Evolutionary conservation across 1,284 basidiomycete species (phyloP), one percentile per base, ranked within the genome.

Genomic region (Ceratobasidium papillatum): DNA sequence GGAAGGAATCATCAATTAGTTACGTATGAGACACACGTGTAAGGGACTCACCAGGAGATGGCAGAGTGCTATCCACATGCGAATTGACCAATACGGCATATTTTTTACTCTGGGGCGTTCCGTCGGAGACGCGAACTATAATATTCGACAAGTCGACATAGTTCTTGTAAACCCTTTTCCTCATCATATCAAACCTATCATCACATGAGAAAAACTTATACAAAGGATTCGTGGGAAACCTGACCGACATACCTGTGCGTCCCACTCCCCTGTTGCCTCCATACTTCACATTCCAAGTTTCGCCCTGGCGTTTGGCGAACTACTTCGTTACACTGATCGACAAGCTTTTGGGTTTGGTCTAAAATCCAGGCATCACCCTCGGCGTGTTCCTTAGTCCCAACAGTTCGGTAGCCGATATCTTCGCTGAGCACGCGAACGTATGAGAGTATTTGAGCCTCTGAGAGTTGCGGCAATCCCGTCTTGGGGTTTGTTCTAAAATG

Each of bases 121-220:
- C 93, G 78, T 96, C 89, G 5, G 94, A 95, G 52, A 99, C 85
- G 61, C 94, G 93, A 4, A 99, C 86, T 74, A 99, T 85, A 79
- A 98, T 90, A 82, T 99, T 99, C 41, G 90, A 89, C 68, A 99
- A 88, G 78, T 93, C 87, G 25, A 92, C 89, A 79, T 99, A 99
- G 41, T 92, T 92, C 83, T 99, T 98, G 84, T 97, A 95, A 3
- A 99, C 86, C 49, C 93, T 88, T 79, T 91, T 88, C 77, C 86
- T 85, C 89, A 95, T 91, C 85, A 95, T 94, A 80, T 94, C 92
- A 80, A 95, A 96, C 51, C 93, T 94, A 76, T 1, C 3, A n/a
- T 5, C 12, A 27, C 27, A 45, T 59, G 61, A 74, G 45, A 54
- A 45, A 65, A 4, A 43, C 32, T n/a, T 34, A 32, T 47, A 25